phyloP scores from a whole-genome alignment of 352 stramenopile genomes.

The Globisporangium echinulatum region DNA sequence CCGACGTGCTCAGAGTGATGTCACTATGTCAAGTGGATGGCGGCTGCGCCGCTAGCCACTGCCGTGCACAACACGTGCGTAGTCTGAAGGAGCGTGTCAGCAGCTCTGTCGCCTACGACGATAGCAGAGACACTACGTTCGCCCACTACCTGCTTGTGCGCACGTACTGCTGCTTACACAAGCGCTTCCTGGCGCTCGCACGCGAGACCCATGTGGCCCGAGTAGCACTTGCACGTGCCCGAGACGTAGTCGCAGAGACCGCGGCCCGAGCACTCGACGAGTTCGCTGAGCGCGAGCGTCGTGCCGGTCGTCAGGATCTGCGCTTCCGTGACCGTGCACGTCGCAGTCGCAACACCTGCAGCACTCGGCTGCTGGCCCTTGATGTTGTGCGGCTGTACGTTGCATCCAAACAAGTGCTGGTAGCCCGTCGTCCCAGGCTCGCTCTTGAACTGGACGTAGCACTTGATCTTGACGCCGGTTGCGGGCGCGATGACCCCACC shows the following conservation, averaged over 20 bases:
- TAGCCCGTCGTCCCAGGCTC: constrained; percentile 50
- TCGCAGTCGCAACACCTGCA: not conserved
- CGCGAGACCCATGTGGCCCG: constrained; percentile 69
- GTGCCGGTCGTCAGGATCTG: constrained; percentile 3
- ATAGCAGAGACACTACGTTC: no score
- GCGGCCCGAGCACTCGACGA: constrained; percentile 52
- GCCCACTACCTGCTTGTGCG: no score
- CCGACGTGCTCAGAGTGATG: no score
- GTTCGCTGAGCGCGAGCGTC: constrained; percentile 32
- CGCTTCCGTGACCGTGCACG: constrained; percentile 35
- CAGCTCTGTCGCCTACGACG: no score
- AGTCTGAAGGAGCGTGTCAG: no score
- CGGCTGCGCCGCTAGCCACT: not conserved
- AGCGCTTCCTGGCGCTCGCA: constrained; percentile 66
- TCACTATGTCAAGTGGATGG: not conserved
- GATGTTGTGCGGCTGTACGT: constrained; percentile 24
- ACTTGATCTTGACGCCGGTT: constrained; percentile 9
- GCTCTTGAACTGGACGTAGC: constrained; percentile 37
- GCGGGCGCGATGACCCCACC: not conserved
- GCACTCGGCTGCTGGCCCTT: constrained; percentile 33
- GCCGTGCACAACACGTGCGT: not conserved
- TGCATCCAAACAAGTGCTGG: constrained; percentile 49
- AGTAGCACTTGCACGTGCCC: constrained; percentile 56
- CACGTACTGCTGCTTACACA: constrained; percentile 15
- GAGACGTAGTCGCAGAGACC: constrained; percentile 46